Percentiles rank a stretch among this genome's conserved stretches.
phyloP scores from a whole-genome alignment of 2,329 filamentous ascomycete species.

The Cryphonectria parasitica region DNA sequence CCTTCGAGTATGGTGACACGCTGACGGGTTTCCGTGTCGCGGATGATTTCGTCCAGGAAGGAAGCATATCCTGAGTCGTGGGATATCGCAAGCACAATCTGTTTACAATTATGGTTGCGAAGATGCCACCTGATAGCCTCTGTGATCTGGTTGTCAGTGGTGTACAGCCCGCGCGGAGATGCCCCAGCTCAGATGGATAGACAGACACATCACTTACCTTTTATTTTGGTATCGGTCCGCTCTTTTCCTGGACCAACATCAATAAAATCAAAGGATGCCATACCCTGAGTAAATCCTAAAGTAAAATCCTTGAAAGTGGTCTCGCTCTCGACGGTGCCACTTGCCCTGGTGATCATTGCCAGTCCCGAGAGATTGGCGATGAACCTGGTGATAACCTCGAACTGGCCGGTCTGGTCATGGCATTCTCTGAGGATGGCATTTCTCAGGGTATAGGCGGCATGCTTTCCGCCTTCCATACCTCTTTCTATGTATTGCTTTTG shows the following conservation, averaged over 20 bases:
- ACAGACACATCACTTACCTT: conserved; percentile 47
- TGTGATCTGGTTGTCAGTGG: conserved; percentile 35
- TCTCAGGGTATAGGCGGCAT: conserved; percentile 54
- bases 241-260: conserved; percentile 65
- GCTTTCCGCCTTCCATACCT: conserved; percentile 59
- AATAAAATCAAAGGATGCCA: conserved; percentile 65
- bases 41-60: conserved; percentile 59
- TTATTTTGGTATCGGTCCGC: conserved; percentile 62
- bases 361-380: conserved; percentile 59
- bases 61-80: conserved; percentile 65
- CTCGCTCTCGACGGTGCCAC: conserved; percentile 50
- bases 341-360: conserved; percentile 51
- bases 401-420: conserved; percentile 52
- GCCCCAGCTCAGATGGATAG: background rate
- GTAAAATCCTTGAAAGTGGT: conserved; percentile 60
- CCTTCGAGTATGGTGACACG: conserved; percentile 61
- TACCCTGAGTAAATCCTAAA: conserved; percentile 62
- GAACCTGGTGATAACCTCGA: conserved; percentile 61
- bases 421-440: conserved; percentile 52
- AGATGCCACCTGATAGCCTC: conserved; percentile 61
- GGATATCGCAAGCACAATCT: conserved; percentile 64
- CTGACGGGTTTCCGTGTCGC: conserved; percentile 46
- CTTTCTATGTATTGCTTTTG: conserved; percentile 57
- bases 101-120: conserved; percentile 63
- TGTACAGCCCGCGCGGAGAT: background rate